These are phyloP conservation scores for Xylaria sp. DNA, from an alignment of 2,329 filamentous ascomycete genomes.

Conservation along the genomic window DNA sequence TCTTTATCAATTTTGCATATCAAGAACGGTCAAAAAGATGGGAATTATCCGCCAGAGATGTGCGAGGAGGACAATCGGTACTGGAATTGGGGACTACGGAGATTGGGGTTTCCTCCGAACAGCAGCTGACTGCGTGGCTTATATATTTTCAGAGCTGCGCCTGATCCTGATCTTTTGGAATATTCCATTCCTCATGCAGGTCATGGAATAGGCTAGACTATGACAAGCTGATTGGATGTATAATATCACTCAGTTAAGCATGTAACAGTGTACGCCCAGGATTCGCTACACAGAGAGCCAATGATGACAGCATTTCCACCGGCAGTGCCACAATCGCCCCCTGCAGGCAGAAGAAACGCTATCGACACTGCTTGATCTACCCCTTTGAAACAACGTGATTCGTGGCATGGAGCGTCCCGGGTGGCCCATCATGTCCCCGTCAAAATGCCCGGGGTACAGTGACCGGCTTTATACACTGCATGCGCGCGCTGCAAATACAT, in stretches of 20 bases:
- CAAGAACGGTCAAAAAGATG: not conserved
- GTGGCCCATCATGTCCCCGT: not conserved
- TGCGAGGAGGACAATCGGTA: not conserved
- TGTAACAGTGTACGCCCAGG: not conserved
- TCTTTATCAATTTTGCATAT: not conserved
- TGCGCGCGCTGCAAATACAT: not conserved
- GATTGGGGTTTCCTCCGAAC: not conserved
- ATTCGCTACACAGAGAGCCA: not conserved
- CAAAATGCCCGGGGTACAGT: not conserved
- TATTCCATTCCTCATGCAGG: not conserved
- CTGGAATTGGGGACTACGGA: not conserved
- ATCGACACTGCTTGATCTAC: not conserved
- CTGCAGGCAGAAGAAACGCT: not conserved
- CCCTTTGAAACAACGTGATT: not conserved
- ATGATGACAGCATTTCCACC: not conserved
- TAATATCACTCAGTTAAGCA: not conserved
- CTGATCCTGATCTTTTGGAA: not conserved
- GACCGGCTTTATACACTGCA: not conserved
- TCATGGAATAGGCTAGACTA: not conserved
- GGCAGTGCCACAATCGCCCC: not conserved
- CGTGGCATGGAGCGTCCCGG: no score
- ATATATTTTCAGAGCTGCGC: not conserved
- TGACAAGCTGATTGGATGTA: not conserved
- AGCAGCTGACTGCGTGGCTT: conserved; percentile 15
- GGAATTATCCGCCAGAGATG: not conserved